Conservation (phyloP, 306 rosid genomes). For the barrel medic (Medicago truncatula) region DNA sequence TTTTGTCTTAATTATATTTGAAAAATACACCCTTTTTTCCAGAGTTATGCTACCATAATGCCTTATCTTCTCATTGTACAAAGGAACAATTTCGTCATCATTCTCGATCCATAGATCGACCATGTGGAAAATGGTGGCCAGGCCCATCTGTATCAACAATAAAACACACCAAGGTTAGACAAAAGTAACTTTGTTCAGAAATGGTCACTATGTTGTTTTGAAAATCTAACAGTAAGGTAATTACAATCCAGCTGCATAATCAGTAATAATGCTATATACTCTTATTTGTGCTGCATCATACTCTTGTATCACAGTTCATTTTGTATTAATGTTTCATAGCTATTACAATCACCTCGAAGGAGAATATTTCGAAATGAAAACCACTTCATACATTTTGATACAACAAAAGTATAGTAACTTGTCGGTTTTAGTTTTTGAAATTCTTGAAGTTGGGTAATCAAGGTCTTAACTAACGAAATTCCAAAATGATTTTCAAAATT, state of each 20-base stretch:
- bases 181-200: not conserved
- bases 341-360: not conserved
- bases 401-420: not conserved
- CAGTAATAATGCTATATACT: not conserved
- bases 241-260: not conserved
- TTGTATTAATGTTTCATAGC: not conserved
- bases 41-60: conserved; percentile 21
- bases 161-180: conserved; percentile 37
- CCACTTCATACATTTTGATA: not conserved
- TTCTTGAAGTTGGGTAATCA: not conserved
- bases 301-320: not conserved
- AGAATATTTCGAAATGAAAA: conserved; percentile 1
- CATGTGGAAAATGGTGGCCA: conserved; percentile 63
- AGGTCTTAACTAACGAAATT: not conserved
- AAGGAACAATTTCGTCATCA: conserved; percentile 34
- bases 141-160: conserved; percentile 59
- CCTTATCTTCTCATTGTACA: conserved; percentile 35
- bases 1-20: conserved; percentile 52
- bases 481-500: not conserved
- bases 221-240: not conserved
- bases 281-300: not conserved
- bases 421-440: not conserved
- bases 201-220: not conserved
- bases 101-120: conserved; percentile 68
- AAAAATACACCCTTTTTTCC: conserved; percentile 45